Percentiles rank a stretch among this genome's conserved stretches.
phyloP scores from a whole-genome alignment of 257 asterid genomes.

The Craterostigma plantagineum region DNA sequence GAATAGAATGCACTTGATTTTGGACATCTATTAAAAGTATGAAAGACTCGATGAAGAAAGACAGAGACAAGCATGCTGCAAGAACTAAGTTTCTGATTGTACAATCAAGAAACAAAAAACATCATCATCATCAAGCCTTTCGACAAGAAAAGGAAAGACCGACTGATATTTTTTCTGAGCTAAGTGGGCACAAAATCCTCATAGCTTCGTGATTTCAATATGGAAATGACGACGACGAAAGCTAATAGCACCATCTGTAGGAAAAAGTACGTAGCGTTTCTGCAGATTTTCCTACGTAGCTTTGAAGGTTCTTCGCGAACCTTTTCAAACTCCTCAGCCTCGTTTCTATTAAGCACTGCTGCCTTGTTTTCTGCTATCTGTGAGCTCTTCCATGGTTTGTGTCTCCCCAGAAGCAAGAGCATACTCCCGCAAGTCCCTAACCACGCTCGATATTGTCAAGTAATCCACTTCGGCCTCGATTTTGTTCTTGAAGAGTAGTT shows the following conservation, averaged over 20 bases:
- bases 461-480: conserved; percentile 70
- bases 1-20: no score
- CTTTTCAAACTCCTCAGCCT: conserved; percentile 20
- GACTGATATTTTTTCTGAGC: conserved; percentile 5
- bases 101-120: conserved; percentile 1
- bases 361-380: conserved; percentile 20
- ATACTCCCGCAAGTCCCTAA: conserved; percentile 7
- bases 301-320: conserved; percentile 19
- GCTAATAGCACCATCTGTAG: conserved; percentile 32
- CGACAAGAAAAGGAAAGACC: neutral
- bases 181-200: conserved; percentile 42
- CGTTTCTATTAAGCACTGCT: conserved; percentile 17
- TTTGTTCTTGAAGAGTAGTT: conserved; percentile 30
- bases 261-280: conserved; percentile 26
- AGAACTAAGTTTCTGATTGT: neutral
- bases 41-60: no score
- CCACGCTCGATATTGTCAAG: conserved; percentile 23
- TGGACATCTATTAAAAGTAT: no score
- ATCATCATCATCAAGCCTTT: no score
- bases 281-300: conserved; percentile 28
- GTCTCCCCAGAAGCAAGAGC: neutral
- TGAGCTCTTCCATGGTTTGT: conserved; percentile 18
- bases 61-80: no score
- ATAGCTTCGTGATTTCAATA: conserved; percentile 19
- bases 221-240: conserved; percentile 15